phyloP scores from a whole-genome alignment of 2,329 filamentous ascomycete genomes.

The Xylariales sp. region DNA sequence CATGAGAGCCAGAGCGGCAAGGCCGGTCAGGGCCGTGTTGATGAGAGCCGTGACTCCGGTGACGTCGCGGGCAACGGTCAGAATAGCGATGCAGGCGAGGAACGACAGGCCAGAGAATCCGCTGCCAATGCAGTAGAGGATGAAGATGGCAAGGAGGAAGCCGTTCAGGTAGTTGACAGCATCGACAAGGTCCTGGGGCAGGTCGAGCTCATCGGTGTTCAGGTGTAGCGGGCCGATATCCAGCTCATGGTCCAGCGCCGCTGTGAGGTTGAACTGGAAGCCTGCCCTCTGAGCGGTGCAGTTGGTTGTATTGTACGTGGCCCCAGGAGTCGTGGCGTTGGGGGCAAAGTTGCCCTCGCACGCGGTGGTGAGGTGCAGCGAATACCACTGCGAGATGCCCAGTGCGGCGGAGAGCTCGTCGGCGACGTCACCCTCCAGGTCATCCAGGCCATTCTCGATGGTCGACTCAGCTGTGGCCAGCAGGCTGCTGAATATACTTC shows the following conservation, averaged over 20 bases:
- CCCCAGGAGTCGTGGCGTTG: conserved; percentile 31
- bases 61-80: conserved; percentile 16
- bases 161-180: conserved; percentile 46
- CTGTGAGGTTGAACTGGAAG: conserved; percentile 40
- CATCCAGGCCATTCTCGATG: conserved; percentile 32
- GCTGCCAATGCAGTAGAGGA: conserved; percentile 42
- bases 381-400: conserved; percentile 48
- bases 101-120: conserved; percentile 38
- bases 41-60: conserved; percentile 17
- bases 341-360: conserved; percentile 43
- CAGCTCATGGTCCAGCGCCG: conserved; percentile 41
- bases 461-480: conserved; percentile 25
- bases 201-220: conserved; percentile 39
- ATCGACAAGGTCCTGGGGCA: conserved; percentile 38
- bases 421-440: conserved; percentile 33
- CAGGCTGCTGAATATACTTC: conserved; percentile 15
- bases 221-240: conserved; percentile 38
- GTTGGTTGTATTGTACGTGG: conserved; percentile 38
- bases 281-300: conserved; percentile 36
- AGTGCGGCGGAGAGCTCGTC: conserved; percentile 36
- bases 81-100: conserved; percentile 30
- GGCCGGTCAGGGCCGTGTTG: conserved; percentile 32
- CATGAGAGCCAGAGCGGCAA: conserved; percentile 32
- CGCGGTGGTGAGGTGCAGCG: conserved; percentile 41
- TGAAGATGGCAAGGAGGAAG: conserved; percentile 42